A percentile compares a stretch with the other conserved stretches of the same genome.
Conservation (phyloP, 495 filamentous ascomycete genomes). For the Tuber borchii region DNA sequence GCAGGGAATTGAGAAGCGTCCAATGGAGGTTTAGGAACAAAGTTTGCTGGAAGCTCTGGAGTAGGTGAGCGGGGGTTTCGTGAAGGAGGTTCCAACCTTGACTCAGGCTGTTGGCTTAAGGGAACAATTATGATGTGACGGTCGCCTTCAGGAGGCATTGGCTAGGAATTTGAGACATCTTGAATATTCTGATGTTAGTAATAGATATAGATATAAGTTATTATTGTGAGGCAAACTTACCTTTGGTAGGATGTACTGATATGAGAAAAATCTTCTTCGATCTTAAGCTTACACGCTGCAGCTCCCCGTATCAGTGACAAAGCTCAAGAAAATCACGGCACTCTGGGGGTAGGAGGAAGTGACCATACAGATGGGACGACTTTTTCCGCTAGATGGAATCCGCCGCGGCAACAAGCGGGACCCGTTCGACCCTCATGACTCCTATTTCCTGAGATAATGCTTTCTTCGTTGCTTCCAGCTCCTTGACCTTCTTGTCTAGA, state of each 20-base stretch:
- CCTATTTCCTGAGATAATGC: no score
- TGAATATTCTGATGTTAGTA: not conserved
- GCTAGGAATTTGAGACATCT: conserved; percentile 13
- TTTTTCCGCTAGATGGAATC: not conserved
- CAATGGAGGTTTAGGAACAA: conserved; percentile 25
- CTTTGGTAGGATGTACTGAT: not conserved
- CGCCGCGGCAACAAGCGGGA: no score
- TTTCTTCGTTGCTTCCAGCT: no score
- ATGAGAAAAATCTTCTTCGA: not conserved
- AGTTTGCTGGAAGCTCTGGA: conserved; percentile 28
- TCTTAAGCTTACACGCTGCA: not conserved
- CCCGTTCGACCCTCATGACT: no score
- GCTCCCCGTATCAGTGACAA: not conserved
- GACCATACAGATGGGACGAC: not conserved
- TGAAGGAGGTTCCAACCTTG: conserved; percentile 8
- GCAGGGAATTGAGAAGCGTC: conserved; percentile 28
- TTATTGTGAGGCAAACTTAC: not conserved
- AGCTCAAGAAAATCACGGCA: not conserved
- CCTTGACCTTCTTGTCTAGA: no score
- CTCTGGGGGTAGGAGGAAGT: not conserved
- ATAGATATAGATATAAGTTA: not conserved
- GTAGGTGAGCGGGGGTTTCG: conserved; percentile 23
- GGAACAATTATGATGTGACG: conserved; percentile 27
- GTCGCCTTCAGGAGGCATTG: conserved; percentile 27
- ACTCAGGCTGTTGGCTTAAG: conserved; percentile 16